Conservation (phyloP, 805 yeast species). For the Candida palmyrensis region DNA sequence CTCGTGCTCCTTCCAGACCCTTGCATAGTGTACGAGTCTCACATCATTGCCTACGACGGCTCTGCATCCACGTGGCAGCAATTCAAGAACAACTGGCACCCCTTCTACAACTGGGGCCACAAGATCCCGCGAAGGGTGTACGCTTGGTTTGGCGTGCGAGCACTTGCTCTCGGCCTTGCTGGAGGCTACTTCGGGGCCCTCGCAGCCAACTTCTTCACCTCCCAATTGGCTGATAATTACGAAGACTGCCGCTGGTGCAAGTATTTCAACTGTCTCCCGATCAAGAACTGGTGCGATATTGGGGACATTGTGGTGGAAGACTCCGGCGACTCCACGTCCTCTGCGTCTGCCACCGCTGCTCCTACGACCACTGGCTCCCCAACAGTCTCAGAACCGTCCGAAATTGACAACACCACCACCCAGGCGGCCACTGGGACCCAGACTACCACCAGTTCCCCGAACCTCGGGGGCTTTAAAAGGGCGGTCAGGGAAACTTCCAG, state of each 20-base stretch:
- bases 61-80: conserved; percentile 25
- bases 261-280: conserved; percentile 66
- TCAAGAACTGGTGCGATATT: conserved; percentile 62
- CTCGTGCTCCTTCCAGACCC: conserved; percentile 54
- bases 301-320: conserved; percentile 39
- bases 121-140: conserved; percentile 37
- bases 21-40: conserved; percentile 36
- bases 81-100: conserved; percentile 36
- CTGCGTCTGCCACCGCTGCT: conserved; percentile 7
- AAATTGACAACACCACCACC: conserved; percentile 1
- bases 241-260: conserved; percentile 67
- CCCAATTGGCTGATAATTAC: conserved; percentile 31
- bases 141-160: conserved; percentile 49
- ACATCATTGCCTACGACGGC: conserved; percentile 31
- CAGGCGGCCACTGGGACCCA: neutral
- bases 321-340: no score
- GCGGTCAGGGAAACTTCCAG: no score
- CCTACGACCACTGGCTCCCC: conserved; percentile 18
- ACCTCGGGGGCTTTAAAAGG: no score
- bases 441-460: conserved; percentile 1
- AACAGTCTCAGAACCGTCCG: no score
- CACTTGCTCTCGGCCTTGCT: conserved; percentile 38
- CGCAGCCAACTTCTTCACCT: conserved; percentile 40
- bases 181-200: conserved; percentile 48
- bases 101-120: conserved; percentile 26